Evolutionary conservation across 2,329 filamentous ascomycete genomes (phyloP).

Genomic region (Colletotrichum sp.): DNA sequence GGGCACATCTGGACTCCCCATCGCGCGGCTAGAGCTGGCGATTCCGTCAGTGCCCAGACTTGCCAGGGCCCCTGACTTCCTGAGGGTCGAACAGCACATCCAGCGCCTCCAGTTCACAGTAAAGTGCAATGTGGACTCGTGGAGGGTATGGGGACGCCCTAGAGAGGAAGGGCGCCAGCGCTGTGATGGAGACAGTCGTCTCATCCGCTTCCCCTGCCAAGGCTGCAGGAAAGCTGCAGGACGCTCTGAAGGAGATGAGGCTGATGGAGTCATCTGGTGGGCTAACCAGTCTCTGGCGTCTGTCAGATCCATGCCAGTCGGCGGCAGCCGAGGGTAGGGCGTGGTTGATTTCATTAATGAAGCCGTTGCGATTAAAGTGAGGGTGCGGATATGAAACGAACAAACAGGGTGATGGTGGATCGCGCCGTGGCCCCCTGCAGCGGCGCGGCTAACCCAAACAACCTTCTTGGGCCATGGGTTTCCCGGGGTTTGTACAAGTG

Average conservation of each 20-base stretch:
- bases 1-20: background rate
- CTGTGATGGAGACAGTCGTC: conserved; percentile 8
- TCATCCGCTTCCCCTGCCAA: conserved; percentile 17
- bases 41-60: conserved; percentile 4
- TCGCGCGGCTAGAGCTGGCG: conserved; percentile 20
- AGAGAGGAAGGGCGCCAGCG: background rate
- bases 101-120: background rate
- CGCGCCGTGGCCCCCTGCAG: conserved; percentile 1
- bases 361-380: conserved; percentile 19
- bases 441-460: conserved; percentile 18
- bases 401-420: conserved; percentile 12
- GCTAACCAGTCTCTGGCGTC: background rate
- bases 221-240: conserved; percentile 6
- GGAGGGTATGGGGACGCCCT: background rate
- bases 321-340: conserved; percentile 12
- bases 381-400: conserved; percentile 11
- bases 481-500: background rate
- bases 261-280: background rate
- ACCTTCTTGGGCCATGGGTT: conserved; percentile 8
- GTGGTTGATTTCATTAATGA: conserved; percentile 3
- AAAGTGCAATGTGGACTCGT: background rate
- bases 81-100: background rate
- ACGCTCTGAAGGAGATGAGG: conserved; percentile 4
- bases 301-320: conserved; percentile 1
- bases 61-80: background rate